Percentiles rank a stretch among this genome's conserved stretches.
Evolutionary conservation across 129 eudicot genomes (phyloP).

Genomic region (Centaurea solstitialis): DNA sequence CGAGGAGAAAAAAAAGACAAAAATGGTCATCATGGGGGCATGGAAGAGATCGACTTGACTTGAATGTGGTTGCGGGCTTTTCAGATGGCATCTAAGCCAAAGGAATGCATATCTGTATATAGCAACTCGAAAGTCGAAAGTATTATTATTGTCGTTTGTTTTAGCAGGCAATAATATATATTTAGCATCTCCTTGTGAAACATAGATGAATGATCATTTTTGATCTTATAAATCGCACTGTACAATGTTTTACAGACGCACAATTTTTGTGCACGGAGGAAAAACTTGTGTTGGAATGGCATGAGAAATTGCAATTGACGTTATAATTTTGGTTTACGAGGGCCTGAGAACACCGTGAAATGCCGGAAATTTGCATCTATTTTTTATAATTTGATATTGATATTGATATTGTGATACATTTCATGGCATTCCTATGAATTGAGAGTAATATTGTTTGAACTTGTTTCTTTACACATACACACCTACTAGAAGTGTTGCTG

Average conservation of each 20-base stretch:
- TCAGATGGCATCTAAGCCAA: constrained; percentile 5
- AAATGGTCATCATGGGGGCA: neutral
- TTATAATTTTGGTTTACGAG: neutral
- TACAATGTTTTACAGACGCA: neutral
- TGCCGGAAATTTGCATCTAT: too few species aligned
- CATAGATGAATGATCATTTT: constrained; percentile 15
- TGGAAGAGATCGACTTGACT: neutral
- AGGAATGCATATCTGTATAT: constrained; percentile 28
- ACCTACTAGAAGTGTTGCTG: too few species aligned
- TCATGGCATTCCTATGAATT: too few species aligned
- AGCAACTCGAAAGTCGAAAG: constrained; percentile 13
- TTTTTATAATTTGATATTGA: too few species aligned
- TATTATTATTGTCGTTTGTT: constrained; percentile 43
- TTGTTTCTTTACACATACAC: too few species aligned
- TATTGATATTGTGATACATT: too few species aligned
- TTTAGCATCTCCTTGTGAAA: constrained; percentile 15
- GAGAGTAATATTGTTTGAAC: too few species aligned
- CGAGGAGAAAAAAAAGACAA: neutral
- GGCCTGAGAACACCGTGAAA: too few species aligned
- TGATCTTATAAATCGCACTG: constrained; percentile 11
- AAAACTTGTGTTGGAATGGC: neutral
- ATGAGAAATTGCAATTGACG: neutral
- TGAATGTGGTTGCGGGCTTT: constrained; percentile 23
- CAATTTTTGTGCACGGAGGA: neutral
- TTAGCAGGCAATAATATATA: constrained; percentile 41